phyloP scores from a whole-genome alignment of 2,329 filamentous ascomycete species.

The Coleophoma eucalyptorum region DNA sequence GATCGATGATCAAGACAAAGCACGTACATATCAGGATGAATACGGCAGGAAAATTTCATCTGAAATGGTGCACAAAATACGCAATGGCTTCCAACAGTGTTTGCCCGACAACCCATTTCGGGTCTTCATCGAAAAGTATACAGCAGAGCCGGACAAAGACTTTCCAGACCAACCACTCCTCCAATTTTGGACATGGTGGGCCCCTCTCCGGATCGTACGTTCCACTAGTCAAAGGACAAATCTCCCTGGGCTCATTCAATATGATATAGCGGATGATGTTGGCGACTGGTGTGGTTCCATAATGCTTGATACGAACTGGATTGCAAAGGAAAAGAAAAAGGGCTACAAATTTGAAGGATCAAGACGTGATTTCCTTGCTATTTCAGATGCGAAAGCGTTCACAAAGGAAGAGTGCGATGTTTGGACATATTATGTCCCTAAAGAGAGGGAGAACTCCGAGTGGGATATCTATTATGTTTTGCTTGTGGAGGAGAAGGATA shows the following conservation, averaged over 20 bases:
- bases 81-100: not conserved
- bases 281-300: conserved; percentile 30
- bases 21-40: not conserved
- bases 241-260: conserved; percentile 14
- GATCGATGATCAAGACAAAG: not conserved
- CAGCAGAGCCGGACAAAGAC: conserved; percentile 9
- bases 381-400: conserved; percentile 30
- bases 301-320: conserved; percentile 18
- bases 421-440: conserved; percentile 32
- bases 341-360: not conserved
- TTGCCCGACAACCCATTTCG: conserved; percentile 7
- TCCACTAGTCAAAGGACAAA: not conserved
- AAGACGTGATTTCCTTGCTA: conserved; percentile 25
- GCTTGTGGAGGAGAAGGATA: conserved; percentile 22
- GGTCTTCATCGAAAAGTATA: conserved; percentile 5
- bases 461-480: conserved; percentile 32
- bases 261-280: conserved; percentile 22
- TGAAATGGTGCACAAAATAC: not conserved
- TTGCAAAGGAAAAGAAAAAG: conserved; percentile 1
- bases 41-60: not conserved
- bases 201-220: conserved; percentile 12
- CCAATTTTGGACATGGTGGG: conserved; percentile 29
- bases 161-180: conserved; percentile 22
- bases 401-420: conserved; percentile 23
- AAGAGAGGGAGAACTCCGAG: conserved; percentile 25